Evolutionary conservation across 2,329 filamentous ascomycete genomes (phyloP), one percentile per base, ranked within the genome.

Genomic region (Pestalotiopsis sp.): DNA sequence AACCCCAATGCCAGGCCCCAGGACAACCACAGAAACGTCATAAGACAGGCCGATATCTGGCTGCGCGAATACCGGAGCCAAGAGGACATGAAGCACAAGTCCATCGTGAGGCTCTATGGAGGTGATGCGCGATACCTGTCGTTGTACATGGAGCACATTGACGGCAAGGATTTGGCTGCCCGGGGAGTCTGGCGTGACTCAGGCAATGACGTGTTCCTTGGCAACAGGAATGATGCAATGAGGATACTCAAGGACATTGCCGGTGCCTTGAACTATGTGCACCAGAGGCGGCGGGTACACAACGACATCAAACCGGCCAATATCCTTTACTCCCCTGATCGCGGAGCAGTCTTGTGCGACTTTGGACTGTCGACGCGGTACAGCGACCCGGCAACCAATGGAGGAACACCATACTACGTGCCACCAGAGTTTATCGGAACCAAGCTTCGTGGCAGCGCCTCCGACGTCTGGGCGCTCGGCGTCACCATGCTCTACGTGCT

Each of bases 301-400:
- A 90, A 90, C 77, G 88, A 90, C 76, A 88, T 90, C 77, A 90
- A 90, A 76, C 88, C 88, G 1, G 86, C 84, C 71, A 90, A 90
- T 70, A 89, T 90, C 67, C 79, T 90, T 39, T 90, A 89, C 77
- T 89, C 86, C 14, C 82, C 82, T 36, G 86, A 89, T 52, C 83
- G 87, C 12, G 88, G 88, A 5, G 87, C 87, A 41, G 86, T 89
- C 2, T 83, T 90, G 38, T 90, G 88, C 76, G 88, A 90, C 76
- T 88, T 89, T 76, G 88, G 88, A 13, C 79, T 89, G 58, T 87
- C 87, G 9, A 87, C 86, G 2, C 78, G 78, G 38, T 81, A 81
- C 23, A 78, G 76, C 67, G 84, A 83, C 69, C 81, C 84, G 4
- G 81, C 83, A 13, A 84, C 82, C 2, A 83, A 82, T 9, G 87